Evolutionary conservation across 345 rosid genomes (phyloP).

Genomic region (Populus deltoides): DNA sequence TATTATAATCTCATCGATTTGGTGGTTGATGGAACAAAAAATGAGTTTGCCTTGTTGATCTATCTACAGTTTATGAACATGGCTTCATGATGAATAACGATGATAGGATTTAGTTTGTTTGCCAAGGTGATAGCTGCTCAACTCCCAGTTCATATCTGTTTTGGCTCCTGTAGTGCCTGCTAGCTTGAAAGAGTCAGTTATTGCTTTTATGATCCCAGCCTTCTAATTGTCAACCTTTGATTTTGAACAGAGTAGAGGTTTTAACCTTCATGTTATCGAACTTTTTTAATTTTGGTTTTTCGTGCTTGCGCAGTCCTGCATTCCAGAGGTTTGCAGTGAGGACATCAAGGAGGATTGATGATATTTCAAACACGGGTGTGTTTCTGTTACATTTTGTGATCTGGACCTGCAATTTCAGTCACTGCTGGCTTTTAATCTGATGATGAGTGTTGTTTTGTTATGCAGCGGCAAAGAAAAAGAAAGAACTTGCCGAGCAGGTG

Average conservation of each 20-base stretch:
- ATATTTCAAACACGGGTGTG: constrained; percentile 54
- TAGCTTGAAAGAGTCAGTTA: background rate
- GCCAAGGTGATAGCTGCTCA: background rate
- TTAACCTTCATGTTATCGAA: background rate
- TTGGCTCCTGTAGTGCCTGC: background rate
- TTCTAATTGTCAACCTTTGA: background rate
- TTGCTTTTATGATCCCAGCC: background rate
- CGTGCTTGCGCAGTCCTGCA: constrained; percentile 48
- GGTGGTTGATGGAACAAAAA: background rate
- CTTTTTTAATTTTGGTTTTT: background rate
- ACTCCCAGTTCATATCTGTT: background rate
- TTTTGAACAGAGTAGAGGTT: background rate
- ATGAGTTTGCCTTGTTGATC: background rate
- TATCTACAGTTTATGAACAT: background rate
- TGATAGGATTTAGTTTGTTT: background rate
- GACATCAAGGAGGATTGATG: constrained; percentile 66
- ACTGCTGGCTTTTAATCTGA: background rate
- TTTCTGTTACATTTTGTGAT: background rate
- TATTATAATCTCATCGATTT: background rate
- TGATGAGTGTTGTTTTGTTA: background rate
- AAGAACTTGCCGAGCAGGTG: constrained; percentile 55
- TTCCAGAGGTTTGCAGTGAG: constrained; percentile 92
- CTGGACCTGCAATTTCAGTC: background rate
- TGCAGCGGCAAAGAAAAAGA: constrained; percentile 54
- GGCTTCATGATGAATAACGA: background rate